Base-by-base conservation (phyloP, 768 basidiomycete species). In the Pulveroboletus sp. region DNA sequence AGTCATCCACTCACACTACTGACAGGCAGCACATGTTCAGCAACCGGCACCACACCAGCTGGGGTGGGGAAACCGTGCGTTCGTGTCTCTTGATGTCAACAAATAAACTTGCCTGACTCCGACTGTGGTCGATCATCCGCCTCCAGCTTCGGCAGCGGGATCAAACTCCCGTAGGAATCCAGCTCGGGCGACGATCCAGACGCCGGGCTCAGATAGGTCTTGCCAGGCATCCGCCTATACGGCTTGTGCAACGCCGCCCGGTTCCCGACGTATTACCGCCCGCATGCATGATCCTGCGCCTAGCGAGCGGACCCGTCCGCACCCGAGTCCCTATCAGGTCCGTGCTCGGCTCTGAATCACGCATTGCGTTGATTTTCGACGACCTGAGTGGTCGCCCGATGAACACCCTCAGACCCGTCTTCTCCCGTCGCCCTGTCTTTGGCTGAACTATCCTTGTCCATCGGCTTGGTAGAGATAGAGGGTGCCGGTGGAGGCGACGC, bases 61-160 rank as follows among this genome's bases (percentile, higher is more conserved):
- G 1, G 17, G 38, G 23, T 8, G 22, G 23, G 24, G 24, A 41
- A 16, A 17, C n/a, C n/a, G n/a, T n/a, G n/a, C n/a, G n/a, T n/a
- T n/a, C n/a, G 27, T 5, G 13, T 36, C 47, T 0, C 40, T 44
- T 12, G 63, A 55, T 20, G 30, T 56, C 67, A 67, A 67, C 49
- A 50, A 46, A 31, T 63, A 67, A 30, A 57, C 43, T 69, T 65
- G 4, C 67, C 66, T 9, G 67, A 59, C 19, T 47, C 67, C 0
- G 66, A 67, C 43, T 67, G 66, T 2, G 66, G 66, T 67, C 66
- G 69, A n/a, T 47, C 14, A 5, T 43, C 56, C 26, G 11, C 49
- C 37, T 50, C 58, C 22, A 40, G 2, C 26, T 54, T 52, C 1
- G 49, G 44, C 37, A 58, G 5, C n/a, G 54, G 49, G 12, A 58